Evolutionary conservation across 257 asterid genomes (phyloP).

Genomic region (Salvia rosmarinus): DNA sequence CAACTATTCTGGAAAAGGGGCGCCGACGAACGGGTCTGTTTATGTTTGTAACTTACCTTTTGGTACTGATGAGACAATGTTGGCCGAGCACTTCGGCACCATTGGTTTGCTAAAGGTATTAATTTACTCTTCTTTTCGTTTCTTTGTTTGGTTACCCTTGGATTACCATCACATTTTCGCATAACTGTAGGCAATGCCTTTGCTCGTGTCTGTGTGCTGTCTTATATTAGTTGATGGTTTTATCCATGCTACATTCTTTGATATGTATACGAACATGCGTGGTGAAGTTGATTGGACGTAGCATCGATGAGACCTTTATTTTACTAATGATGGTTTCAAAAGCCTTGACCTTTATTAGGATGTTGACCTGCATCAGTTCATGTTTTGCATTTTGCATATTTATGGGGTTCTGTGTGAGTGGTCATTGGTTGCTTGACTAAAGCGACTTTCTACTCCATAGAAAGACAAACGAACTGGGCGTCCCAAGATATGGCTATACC

Average conservation of each 20-base stretch:
- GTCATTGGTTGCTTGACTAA: slow-evolving; percentile 19
- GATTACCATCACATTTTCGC: neutral
- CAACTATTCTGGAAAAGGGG: slow-evolving; percentile 61
- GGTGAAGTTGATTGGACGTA: neutral
- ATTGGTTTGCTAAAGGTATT: slow-evolving; percentile 95
- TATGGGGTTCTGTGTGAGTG: neutral
- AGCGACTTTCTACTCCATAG: slow-evolving; percentile 45
- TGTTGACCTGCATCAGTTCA: neutral
- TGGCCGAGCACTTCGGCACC: slow-evolving; percentile 94
- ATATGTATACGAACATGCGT: neutral
- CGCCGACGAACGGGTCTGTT: slow-evolving; percentile 74
- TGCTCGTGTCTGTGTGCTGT: too few relatives aligned
- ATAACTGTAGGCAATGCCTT: too few relatives aligned
- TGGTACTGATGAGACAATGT: slow-evolving; percentile 90
- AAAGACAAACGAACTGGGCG: slow-evolving; percentile 97
- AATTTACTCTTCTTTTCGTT: neutral
- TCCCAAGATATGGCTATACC: slow-evolving; percentile 94
- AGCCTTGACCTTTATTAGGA: slow-evolving; percentile 12
- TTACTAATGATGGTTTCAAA: neutral
- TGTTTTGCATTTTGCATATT: neutral
- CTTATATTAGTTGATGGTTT: neutral
- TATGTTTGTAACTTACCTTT: slow-evolving; percentile 91
- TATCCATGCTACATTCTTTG: neutral
- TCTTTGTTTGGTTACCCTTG: neutral
- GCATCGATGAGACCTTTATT: neutral